Percentiles rank a stretch among this genome's conserved stretches.
phyloP scores from a whole-genome alignment of 371 early-diverging fungal species.

The Mucor irregularis region DNA sequence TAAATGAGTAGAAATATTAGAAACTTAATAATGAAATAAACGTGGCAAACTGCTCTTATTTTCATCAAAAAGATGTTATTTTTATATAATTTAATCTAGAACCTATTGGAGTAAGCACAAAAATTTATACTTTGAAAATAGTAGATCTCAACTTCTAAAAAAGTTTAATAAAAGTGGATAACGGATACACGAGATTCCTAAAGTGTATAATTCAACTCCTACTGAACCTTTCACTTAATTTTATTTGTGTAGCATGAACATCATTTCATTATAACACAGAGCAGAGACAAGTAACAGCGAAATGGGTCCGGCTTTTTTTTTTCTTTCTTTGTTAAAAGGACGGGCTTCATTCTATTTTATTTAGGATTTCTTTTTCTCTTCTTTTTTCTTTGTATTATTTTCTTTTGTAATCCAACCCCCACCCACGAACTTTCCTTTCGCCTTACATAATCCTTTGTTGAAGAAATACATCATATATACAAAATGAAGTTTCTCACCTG shows the following conservation, averaged over 20 bases:
- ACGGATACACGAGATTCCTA: conserved; percentile 17
- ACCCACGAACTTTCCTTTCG: conserved; percentile 5
- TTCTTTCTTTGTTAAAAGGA: not conserved
- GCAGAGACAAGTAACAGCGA: not conserved
- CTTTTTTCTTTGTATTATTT: conserved; percentile 10
- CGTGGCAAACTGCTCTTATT: too few species aligned
- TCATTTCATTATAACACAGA: not conserved
- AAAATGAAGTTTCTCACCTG: conserved; percentile 24
- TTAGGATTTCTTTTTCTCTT: conserved; percentile 11
- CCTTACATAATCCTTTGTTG: not conserved
- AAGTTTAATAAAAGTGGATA: not conserved
- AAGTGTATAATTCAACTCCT: conserved; percentile 17
- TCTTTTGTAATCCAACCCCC: conserved; percentile 4
- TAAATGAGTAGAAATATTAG: too few species aligned
- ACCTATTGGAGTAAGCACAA: not conserved
- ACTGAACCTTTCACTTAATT: conserved; percentile 28
- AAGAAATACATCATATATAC: too few species aligned
- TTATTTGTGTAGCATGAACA: conserved; percentile 21
- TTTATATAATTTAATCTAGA: not conserved
- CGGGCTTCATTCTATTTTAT: conserved; percentile 8
- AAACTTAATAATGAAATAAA: too few species aligned
- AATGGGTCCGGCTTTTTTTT: conserved; percentile 7
- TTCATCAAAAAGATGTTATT: too few species aligned
- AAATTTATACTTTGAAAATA: not conserved
- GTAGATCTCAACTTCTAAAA: conserved; percentile 9